phyloP scores from a whole-genome alignment of 2,329 filamentous ascomycete genomes.

The Geosmithia putterillii region DNA sequence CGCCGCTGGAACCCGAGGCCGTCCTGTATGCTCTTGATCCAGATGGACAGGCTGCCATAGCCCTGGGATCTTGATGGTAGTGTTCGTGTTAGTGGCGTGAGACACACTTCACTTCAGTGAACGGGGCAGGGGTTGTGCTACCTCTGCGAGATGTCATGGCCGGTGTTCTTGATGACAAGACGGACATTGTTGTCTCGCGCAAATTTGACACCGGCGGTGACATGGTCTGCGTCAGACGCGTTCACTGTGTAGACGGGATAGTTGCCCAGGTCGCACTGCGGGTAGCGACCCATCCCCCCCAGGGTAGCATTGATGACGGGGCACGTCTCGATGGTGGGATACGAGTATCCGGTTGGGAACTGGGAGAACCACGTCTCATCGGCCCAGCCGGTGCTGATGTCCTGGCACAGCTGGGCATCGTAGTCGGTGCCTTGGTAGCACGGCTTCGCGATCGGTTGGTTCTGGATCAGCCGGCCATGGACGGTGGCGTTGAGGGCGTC shows the following conservation, averaged over 20 bases:
- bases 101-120: neutral
- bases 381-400: neutral
- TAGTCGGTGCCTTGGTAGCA: neutral
- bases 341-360: neutral
- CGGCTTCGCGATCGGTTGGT: neutral
- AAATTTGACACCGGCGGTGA: neutral
- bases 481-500: neutral
- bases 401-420: neutral
- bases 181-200: neutral
- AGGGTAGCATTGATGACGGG: neutral
- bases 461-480: neutral
- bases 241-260: neutral
- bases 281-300: neutral
- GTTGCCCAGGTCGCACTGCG: neutral
- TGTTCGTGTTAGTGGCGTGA: too few relatives aligned
- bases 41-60: too few relatives aligned
- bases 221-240: neutral
- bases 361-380: neutral
- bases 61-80: neutral
- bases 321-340: neutral
- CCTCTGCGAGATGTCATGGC: constrained; percentile 7
- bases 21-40: neutral
- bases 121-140: neutral
- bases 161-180: constrained; percentile 6
- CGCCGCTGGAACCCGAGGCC: neutral